Conservation (phyloP, 176 grass and related monocot species). For the Bolboschoenus planiculmis region DNA sequence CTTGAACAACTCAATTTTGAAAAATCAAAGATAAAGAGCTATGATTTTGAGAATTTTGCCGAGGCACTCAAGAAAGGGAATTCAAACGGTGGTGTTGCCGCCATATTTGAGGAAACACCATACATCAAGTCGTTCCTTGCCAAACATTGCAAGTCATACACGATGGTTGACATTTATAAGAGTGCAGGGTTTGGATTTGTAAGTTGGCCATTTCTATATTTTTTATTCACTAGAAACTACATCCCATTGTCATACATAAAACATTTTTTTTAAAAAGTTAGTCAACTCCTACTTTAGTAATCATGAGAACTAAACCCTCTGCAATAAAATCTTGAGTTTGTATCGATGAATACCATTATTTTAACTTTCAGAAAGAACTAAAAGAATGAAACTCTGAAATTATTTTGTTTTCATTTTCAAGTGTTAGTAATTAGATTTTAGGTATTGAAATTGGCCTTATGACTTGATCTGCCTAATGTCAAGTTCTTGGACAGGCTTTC, state of each 20-base stretch:
- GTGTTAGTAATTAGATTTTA: too few species aligned
- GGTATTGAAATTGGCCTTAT: background rate
- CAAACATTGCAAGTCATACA: conserved; percentile 33
- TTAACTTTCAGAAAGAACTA: too few species aligned
- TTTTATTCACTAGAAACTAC: background rate
- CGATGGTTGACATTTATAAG: conserved; percentile 47
- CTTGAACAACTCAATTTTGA: conserved; percentile 35
- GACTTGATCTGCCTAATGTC: background rate
- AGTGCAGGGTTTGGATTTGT: conserved; percentile 47
- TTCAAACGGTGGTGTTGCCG: conserved; percentile 42
- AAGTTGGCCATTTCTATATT: conserved; percentile 9
- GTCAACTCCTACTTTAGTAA: too few species aligned
- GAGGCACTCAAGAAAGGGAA: conserved; percentile 40
- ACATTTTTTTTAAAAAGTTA: too few species aligned
- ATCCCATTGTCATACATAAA: background rate
- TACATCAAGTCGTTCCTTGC: conserved; percentile 50
- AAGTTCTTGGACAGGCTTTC: conserved; percentile 29
- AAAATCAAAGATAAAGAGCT: conserved; percentile 29
- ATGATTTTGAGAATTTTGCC: conserved; percentile 18
- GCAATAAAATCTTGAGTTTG: too few species aligned
- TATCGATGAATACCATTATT: too few species aligned
- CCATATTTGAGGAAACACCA: conserved; percentile 40
- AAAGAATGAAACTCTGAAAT: too few species aligned
- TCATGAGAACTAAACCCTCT: too few species aligned
- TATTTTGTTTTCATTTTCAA: too few species aligned